phyloP scores from a whole-genome alignment of 2,329 filamentous ascomycete genomes.

The Hymenoscyphus linearis region DNA sequence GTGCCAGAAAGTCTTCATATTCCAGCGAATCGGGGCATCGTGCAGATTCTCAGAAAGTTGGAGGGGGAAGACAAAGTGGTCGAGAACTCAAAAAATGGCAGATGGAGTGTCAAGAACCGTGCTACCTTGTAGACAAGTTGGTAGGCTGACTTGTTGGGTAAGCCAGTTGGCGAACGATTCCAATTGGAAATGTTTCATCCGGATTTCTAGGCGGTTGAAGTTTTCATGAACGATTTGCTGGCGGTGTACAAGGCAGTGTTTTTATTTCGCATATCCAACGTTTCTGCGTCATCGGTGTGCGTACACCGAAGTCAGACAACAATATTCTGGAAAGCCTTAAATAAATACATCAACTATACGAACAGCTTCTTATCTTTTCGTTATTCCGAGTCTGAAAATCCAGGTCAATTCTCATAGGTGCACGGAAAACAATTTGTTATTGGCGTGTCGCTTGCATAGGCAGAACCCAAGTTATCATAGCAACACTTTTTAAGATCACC shows the following conservation, averaged over 20 bases:
- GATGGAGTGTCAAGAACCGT: slow-evolving; percentile 41
- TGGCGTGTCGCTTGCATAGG: background rate
- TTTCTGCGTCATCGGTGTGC: too few species aligned
- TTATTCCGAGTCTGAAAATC: too few species aligned
- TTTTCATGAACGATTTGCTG: background rate
- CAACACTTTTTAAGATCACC: background rate
- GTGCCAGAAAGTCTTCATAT: slow-evolving; percentile 70
- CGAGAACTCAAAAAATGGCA: slow-evolving; percentile 34
- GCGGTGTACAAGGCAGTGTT: background rate
- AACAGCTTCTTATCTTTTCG: too few species aligned
- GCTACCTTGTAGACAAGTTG: slow-evolving; percentile 36
- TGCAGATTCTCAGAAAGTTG: slow-evolving; percentile 77
- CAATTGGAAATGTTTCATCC: background rate
- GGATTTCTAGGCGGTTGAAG: background rate
- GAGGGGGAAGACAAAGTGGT: slow-evolving; percentile 64
- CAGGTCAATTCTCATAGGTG: too few species aligned
- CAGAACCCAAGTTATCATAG: background rate
- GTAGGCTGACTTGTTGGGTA: background rate
- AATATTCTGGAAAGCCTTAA: too few species aligned
- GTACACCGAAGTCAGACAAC: too few species aligned
- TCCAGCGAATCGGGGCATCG: slow-evolving; percentile 69
- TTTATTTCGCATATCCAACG: background rate
- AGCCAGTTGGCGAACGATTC: background rate
- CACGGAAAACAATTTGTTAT: background rate
- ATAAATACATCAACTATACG: too few species aligned